Base-by-base conservation (phyloP, 495 filamentous ascomycete genomes). In the Parathielavia appendiculata region DNA sequence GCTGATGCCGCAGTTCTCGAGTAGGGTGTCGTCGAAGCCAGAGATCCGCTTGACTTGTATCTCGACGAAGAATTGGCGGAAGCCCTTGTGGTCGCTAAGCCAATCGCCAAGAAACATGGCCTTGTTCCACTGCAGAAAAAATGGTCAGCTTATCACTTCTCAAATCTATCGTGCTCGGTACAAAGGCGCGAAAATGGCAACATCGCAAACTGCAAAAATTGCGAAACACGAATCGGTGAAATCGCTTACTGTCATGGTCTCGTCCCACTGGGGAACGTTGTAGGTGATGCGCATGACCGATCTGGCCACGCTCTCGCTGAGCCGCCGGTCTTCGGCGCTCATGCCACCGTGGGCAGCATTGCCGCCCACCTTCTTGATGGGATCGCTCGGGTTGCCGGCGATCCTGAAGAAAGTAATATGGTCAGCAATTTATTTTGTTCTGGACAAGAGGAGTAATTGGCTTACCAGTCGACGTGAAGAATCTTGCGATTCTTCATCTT, bases 41-140 rank as follows among this genome's bases (percentile, higher is more conserved):
- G 63, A 59, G 51, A 70, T 58, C 30, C 64, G 46, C 60, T 70
- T 70, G 56, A 66, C 35, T 39, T 70, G 68, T n/a, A 68, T 59
- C 57, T 68, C 65, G 39, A 64, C 19, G 47, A 59, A 70, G 41
- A 32, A 41, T 17, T 55, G 43, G 51, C 49, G 58, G 43, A 65
- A 45, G n/a, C 54, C 54, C 16, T 55, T 54, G 20, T 46, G 19
- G 45, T 51, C 30, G 19, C 46, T 36, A 32, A 67, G 22, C 62
- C 62, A 65, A 51, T 64, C 63, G 35, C 62, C 65, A 39, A 56
- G 59, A 50, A 64, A 58, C 52, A 62, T 38, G 12, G 56, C 13
- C 41, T 64, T 65, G 56, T 51, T 52, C 67, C 65, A 69, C 57
- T 62, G 34, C 16, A 48, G 44, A 40, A 16, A 59, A 26, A n/a